phyloP scores from a whole-genome alignment of 2,329 filamentous ascomycete genomes.

The Fusarium sp. region DNA sequence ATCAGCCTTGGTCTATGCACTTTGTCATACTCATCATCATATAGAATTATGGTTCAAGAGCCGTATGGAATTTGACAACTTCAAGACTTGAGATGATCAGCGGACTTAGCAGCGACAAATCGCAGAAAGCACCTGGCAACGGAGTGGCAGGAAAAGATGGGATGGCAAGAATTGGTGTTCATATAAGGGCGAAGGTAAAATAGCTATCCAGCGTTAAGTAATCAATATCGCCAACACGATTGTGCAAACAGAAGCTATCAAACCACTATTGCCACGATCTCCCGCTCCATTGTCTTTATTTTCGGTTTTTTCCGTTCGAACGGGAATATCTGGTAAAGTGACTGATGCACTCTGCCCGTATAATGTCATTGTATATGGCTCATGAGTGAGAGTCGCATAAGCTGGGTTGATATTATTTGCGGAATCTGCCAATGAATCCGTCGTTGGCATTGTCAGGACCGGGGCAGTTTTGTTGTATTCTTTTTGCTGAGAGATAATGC shows the following conservation, averaged over 20 bases:
- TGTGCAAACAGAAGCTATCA: neutral
- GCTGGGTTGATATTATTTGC: neutral
- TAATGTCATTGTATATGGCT: neutral
- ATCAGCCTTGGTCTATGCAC: no score
- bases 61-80: no score
- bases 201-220: neutral
- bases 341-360: neutral
- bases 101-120: neutral
- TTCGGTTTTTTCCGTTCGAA: neutral
- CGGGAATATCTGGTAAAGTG: neutral
- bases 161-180: neutral
- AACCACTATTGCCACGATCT: neutral
- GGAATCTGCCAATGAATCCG: slow-evolving; percentile 1
- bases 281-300: neutral
- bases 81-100: no score
- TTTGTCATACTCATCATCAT: no score
- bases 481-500: slow-evolving; percentile 30
- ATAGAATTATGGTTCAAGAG: no score
- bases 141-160: neutral
- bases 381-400: neutral
- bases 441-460: slow-evolving; percentile 12
- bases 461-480: slow-evolving; percentile 25
- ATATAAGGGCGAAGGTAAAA: neutral
- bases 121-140: neutral
- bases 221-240: neutral